Percentiles rank a stretch among this genome's conserved stretches.
Conservation (phyloP, 2,329 filamentous ascomycete genomes). For the Aspergillus chevalieri region DNA sequence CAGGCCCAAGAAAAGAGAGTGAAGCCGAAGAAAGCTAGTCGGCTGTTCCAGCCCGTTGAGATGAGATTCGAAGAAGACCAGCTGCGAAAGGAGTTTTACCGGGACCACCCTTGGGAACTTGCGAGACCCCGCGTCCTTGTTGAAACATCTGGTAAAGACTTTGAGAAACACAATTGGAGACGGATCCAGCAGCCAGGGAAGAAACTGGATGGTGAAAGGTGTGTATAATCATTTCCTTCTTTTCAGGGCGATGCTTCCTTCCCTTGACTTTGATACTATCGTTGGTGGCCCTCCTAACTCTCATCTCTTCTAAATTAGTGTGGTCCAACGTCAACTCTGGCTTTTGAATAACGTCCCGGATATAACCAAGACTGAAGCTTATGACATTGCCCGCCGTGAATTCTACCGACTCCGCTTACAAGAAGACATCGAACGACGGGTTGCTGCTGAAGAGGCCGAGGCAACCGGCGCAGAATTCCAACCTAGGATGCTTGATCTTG, state of each 20-base stretch:
- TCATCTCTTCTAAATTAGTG: constrained; percentile 48
- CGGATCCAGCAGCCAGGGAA: constrained; percentile 67
- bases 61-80: constrained; percentile 79
- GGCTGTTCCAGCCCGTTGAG: constrained; percentile 71
- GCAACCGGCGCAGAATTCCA: constrained; percentile 86
- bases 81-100: constrained; percentile 76
- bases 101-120: constrained; percentile 95
- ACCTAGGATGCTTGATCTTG: constrained; percentile 65
- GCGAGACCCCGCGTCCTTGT: constrained; percentile 79
- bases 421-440: constrained; percentile 73
- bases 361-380: constrained; percentile 62
- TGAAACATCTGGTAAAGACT: constrained; percentile 79
- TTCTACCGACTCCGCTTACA: constrained; percentile 80
- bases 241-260: too few relatives aligned
- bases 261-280: not conserved
- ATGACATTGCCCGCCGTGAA: constrained; percentile 80
- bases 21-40: constrained; percentile 60
- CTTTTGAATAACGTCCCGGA: constrained; percentile 61
- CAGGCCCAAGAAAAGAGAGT: constrained; percentile 30
- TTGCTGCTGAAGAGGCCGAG: constrained; percentile 81
- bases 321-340: constrained; percentile 85
- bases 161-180: constrained; percentile 72
- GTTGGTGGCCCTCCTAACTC: constrained; percentile 6
- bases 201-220: constrained; percentile 80
- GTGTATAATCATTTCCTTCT: constrained; percentile 18